These are phyloP conservation scores for Ganoderma sinense DNA, from an alignment of 1,284 basidiomycete species.

Conservation along the genomic window DNA sequence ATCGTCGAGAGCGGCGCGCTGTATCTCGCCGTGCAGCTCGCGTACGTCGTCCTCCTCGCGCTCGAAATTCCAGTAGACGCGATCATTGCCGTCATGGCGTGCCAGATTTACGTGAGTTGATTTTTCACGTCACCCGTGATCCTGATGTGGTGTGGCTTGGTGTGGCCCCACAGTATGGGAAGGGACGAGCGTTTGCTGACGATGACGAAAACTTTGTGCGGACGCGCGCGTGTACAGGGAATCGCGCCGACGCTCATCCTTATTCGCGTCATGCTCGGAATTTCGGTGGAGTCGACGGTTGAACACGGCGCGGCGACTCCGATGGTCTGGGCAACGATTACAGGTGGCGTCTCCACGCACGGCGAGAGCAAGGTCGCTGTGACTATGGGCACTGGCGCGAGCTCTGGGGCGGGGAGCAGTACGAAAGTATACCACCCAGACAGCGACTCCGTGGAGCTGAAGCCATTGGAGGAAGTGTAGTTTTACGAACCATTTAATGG, in stretches of 20 bases:
- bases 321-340: conserved; percentile 3
- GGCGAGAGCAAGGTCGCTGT: background rate
- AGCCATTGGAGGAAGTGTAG: conserved; percentile 5
- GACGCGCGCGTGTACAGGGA: conserved; percentile 14
- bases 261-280: conserved; percentile 28
- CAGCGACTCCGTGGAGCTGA: background rate
- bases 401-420: background rate
- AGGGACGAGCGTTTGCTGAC: background rate
- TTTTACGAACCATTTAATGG: background rate
- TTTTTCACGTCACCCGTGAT: background rate
- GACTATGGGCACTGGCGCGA: background rate
- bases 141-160: background rate
- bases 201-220: background rate
- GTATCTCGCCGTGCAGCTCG: conserved; percentile 47
- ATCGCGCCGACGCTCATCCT: conserved; percentile 32
- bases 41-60: conserved; percentile 48
- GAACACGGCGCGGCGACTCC: background rate
- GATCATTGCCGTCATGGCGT: conserved; percentile 45
- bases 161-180: too few species aligned
- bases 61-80: conserved; percentile 42
- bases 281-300: conserved; percentile 13
- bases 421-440: conserved; percentile 3
- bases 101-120: conserved; percentile 48
- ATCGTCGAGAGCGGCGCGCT: conserved; percentile 50
- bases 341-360: background rate